Evolutionary conservation across 768 basidiomycete genomes (phyloP).

Genomic region (Fomitopsis pulvina): DNA sequence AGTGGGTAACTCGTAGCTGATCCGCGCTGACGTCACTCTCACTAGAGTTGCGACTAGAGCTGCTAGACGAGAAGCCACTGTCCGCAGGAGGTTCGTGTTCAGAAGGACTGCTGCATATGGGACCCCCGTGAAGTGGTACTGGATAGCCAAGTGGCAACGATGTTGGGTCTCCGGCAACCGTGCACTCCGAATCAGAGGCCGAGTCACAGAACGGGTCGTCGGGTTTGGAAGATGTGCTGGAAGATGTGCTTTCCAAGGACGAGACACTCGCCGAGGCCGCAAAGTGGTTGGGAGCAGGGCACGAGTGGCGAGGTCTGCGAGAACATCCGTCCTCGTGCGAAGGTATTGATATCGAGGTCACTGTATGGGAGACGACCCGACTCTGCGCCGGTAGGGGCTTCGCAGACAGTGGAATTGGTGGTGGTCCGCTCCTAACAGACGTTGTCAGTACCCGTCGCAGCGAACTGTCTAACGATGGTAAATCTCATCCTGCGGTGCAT

Average conservation of each 20-base stretch:
- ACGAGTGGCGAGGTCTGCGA: slow-evolving; percentile 2
- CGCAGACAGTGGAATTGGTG: neutral
- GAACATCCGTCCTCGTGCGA: neutral
- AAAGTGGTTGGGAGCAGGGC: neutral
- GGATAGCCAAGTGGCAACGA: slow-evolving; percentile 2
- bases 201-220: neutral
- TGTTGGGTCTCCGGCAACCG: slow-evolving; percentile 3
- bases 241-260: slow-evolving; percentile 1
- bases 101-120: neutral
- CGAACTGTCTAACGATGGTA: too few species aligned
- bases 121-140: neutral
- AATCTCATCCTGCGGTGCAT: too few species aligned
- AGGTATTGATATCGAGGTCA: neutral
- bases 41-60: slow-evolving; percentile 35
- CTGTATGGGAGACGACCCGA: neutral
- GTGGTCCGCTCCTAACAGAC: neutral
- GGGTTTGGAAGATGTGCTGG: neutral
- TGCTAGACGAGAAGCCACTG: slow-evolving; percentile 17
- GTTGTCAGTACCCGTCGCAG: neutral
- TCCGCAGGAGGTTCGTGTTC: slow-evolving; percentile 9
- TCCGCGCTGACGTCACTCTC: slow-evolving; percentile 26
- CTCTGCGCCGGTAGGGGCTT: neutral
- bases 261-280: slow-evolving; percentile 1
- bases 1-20: slow-evolving; percentile 12
- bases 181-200: slow-evolving; percentile 5